Evolutionary conservation across 352 stramenopile genomes (phyloP).

Genomic region (Blastocystis sp.): DNA sequence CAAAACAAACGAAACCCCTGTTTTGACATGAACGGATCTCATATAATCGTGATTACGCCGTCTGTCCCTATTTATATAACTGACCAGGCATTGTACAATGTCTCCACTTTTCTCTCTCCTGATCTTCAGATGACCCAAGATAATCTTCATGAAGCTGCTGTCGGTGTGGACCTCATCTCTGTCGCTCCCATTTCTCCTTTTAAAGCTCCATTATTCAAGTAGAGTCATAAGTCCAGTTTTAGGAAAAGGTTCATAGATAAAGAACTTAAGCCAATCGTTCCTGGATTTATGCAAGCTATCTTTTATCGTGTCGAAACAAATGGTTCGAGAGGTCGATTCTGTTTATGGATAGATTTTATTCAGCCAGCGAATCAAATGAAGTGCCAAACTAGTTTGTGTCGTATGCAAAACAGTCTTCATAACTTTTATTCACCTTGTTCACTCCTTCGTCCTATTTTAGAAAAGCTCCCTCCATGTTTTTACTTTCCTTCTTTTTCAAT

Average conservation of each 20-base stretch:
- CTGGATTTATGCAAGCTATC: conserved; percentile 35
- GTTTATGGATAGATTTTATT: conserved; percentile 27
- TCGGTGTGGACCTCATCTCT: conserved; percentile 34
- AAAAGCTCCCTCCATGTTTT: background rate
- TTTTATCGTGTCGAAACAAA: conserved; percentile 11
- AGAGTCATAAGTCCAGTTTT: background rate
- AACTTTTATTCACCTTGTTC: background rate
- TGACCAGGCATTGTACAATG: background rate
- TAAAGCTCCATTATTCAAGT: conserved; percentile 21
- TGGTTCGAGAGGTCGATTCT: background rate
- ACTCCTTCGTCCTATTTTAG: background rate
- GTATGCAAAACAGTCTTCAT: background rate
- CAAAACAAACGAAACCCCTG: background rate
- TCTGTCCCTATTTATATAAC: conserved; percentile 9
- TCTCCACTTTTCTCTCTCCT: background rate
- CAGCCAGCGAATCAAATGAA: background rate
- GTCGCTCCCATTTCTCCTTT: conserved; percentile 39
- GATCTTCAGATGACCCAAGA: background rate
- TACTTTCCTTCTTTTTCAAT: background rate
- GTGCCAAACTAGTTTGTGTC: background rate
- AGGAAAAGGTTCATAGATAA: background rate
- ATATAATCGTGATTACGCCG: conserved; percentile 32
- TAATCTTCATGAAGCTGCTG: conserved; percentile 39
- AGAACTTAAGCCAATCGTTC: background rate
- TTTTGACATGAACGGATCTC: conserved; percentile 26